Base-by-base conservation (phyloP, 1,284 basidiomycete genomes). In the Microstroma glucosiphilum region DNA sequence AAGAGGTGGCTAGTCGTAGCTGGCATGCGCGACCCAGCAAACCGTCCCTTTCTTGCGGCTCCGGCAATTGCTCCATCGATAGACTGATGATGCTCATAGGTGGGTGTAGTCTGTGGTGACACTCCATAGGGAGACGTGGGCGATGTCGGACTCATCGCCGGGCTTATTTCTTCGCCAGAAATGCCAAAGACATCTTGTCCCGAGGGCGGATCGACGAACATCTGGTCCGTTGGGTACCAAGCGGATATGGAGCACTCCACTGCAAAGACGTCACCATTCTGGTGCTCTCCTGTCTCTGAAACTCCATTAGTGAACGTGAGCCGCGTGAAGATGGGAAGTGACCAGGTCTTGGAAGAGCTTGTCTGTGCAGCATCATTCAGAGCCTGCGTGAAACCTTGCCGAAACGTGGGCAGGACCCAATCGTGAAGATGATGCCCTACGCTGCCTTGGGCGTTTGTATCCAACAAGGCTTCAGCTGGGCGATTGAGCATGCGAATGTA, bases 401-500 rank as follows among this genome's bases (percentile, higher is more conserved):
- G 19, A 23, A 54, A 54, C 6, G 21, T 25, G 25, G 51, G 51
- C 15, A 54, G 13, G 6, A 54, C 15, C 51, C 51, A 54, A 25
- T 25, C 21, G 19, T 54, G 21, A 21, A 54, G 51, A 25, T 25
- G 51, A 13, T 15, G n/a, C 6, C 51, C 51, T 15, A 54, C 51
- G 51, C 51, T 3, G 51, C 21, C 21, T 25, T 25, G 51, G 7
- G 51, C n/a, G 13, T 15, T 54, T 7, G 51, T 54, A 15, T 15
- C 19, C 21, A 54, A 21, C 23, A 65, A 19, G 30, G 64, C 65
- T 56, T 76, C 73, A 54, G 70, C 71, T 9, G 73, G 69, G 25
- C 69, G 64, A 43, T 76, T 76, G 68, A 73, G 67, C 71, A 76
- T 71, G 30, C 72, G 67, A 37, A 76, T 66, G 23, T 67, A 65